phyloP scores from a whole-genome alignment of 176 grass and related monocot species.

The Dendrocalamus sinicus region DNA sequence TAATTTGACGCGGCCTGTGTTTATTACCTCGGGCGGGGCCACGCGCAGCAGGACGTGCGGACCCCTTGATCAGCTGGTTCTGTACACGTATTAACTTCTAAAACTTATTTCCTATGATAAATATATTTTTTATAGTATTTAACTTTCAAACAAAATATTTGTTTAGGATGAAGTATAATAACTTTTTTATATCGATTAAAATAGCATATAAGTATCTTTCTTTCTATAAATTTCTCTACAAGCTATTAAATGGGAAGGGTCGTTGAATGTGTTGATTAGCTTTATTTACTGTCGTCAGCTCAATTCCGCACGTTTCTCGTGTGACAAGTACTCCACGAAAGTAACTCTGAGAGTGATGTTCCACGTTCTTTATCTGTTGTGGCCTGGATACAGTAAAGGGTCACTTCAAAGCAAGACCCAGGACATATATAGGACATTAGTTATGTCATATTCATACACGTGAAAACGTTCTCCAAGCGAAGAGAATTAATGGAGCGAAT shows the following conservation, averaged over 20 bases:
- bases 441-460: not conserved
- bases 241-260: not conserved
- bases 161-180: too few species aligned
- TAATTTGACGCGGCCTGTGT: not conserved
- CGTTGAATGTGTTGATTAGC: not conserved
- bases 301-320: not conserved
- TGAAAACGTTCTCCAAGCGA: not conserved
- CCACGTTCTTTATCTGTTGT: not conserved
- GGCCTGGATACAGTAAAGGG: not conserved
- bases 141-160: too few species aligned
- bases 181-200: too few species aligned
- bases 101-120: too few species aligned
- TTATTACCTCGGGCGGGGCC: not conserved
- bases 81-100: too few species aligned
- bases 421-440: not conserved
- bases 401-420: not conserved
- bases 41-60: not conserved
- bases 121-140: too few species aligned
- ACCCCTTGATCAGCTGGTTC: not conserved
- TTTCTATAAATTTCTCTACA: too few species aligned
- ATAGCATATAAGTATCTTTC: too few species aligned
- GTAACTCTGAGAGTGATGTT: not conserved
- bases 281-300: not conserved
- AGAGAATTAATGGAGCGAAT: not conserved
- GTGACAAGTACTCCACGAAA: not conserved